Conservation (phyloP, 495 filamentous ascomycete species). For the Penicillium cataractarum region DNA sequence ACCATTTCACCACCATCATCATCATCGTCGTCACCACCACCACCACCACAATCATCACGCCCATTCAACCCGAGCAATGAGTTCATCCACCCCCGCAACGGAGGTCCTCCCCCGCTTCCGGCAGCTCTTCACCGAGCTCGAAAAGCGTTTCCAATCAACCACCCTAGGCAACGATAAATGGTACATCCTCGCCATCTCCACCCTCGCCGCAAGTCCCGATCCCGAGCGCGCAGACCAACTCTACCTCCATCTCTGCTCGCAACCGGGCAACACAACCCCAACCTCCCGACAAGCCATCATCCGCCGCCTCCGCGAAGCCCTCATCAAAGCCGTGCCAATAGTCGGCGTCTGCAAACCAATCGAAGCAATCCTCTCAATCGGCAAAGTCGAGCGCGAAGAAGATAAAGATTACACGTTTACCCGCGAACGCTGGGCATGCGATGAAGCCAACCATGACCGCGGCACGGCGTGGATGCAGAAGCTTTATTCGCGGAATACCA, state of each 20-base stretch:
- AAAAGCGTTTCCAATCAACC: slow-evolving; percentile 53
- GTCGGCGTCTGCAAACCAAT: slow-evolving; percentile 59
- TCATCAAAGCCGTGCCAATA: slow-evolving; percentile 54
- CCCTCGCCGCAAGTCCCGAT: slow-evolving; percentile 48
- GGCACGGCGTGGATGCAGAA: slow-evolving; percentile 52
- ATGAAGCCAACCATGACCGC: slow-evolving; percentile 49
- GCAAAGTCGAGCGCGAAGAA: slow-evolving; percentile 49
- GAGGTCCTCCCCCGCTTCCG: slow-evolving; percentile 36
- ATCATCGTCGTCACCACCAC: slow-evolving; percentile 1
- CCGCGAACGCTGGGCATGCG: slow-evolving; percentile 44
- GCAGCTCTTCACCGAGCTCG: slow-evolving; percentile 53
- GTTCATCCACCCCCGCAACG: slow-evolving; percentile 19
- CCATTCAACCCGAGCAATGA: slow-evolving; percentile 16
- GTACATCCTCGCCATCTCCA: slow-evolving; percentile 57
- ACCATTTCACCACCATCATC: background rate
- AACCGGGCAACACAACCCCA: slow-evolving; percentile 40
- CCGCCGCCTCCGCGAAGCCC: slow-evolving; percentile 54
- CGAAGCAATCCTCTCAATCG: slow-evolving; percentile 52
- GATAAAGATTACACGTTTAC: slow-evolving; percentile 57
- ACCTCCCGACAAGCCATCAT: slow-evolving; percentile 48
- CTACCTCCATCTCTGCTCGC: slow-evolving; percentile 52
- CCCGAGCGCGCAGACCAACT: slow-evolving; percentile 51
- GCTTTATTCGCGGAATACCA: slow-evolving; percentile 41
- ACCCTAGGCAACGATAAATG: slow-evolving; percentile 56
- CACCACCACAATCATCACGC: background rate